phyloP scores from a whole-genome alignment of 768 basidiomycete genomes.

The Russula earlei region DNA sequence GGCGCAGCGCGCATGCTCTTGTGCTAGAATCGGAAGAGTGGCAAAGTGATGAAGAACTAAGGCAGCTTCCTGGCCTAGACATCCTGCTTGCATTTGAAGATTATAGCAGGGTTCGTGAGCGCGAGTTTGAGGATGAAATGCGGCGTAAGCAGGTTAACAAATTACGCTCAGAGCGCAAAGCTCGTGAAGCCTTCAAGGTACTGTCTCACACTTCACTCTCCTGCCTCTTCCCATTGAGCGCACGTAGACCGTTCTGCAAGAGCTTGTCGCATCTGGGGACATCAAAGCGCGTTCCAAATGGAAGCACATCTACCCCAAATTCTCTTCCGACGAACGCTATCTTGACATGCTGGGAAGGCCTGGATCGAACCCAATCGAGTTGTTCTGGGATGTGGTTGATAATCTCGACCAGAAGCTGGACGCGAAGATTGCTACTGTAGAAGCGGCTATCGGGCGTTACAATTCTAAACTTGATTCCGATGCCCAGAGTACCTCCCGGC shows the following conservation, averaged over 20 bases:
- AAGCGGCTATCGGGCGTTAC: constrained; percentile 46
- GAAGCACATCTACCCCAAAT: constrained; percentile 76
- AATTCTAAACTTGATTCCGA: constrained; percentile 30
- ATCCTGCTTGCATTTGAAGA: constrained; percentile 92
- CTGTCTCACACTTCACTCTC: constrained; percentile 12
- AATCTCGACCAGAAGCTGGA: constrained; percentile 79
- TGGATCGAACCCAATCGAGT: constrained; percentile 89
- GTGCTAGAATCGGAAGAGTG: constrained; percentile 74
- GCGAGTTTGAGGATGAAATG: constrained; percentile 85
- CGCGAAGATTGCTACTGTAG: constrained; percentile 60
- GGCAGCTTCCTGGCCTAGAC: constrained; percentile 80
- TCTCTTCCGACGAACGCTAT: constrained; percentile 77
- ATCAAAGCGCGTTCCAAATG: constrained; percentile 83
- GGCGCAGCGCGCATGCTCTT: constrained; percentile 75
- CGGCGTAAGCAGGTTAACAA: constrained; percentile 74
- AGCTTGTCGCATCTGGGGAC: constrained; percentile 53
- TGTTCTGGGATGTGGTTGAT: constrained; percentile 94
- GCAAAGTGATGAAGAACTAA: constrained; percentile 66
- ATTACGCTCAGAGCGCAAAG: constrained; percentile 76
- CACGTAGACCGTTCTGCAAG: constrained; percentile 58
- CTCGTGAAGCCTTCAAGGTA: constrained; percentile 86
- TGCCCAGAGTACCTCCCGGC: constrained; percentile 23
- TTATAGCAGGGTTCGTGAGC: constrained; percentile 80
- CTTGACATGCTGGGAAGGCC: constrained; percentile 81
- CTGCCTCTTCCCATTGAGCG: not conserved